These are phyloP conservation scores for Phytophthora litchii DNA, from an alignment of 352 stramenopile species.

Conservation along the genomic window DNA sequence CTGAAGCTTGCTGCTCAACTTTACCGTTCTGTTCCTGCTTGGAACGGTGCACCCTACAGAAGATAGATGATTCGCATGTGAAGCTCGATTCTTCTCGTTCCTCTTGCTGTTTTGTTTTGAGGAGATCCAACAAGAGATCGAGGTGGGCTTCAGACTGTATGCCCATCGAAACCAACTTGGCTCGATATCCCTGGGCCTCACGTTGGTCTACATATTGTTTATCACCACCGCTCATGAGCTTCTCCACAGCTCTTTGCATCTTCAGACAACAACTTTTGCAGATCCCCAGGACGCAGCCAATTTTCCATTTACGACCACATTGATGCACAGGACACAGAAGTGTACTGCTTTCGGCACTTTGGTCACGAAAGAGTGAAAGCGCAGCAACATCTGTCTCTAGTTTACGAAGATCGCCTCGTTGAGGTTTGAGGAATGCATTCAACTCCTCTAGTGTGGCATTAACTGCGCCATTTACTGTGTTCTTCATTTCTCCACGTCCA, in stretches of 20 bases:
- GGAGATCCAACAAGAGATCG: constrained; percentile 24
- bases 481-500: constrained; percentile 50
- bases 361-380: constrained; percentile 35
- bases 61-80: neutral
- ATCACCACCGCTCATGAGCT: constrained; percentile 14
- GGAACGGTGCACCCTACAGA: constrained; percentile 43
- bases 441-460: constrained; percentile 32
- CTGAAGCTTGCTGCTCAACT: neutral
- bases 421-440: constrained; percentile 47
- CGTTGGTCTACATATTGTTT: constrained; percentile 1
- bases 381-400: constrained; percentile 36
- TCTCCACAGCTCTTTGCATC: constrained; percentile 38
- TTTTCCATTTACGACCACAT: constrained; percentile 56
- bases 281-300: constrained; percentile 44
- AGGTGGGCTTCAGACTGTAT: constrained; percentile 21
- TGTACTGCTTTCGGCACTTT: neutral
- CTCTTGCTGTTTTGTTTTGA: constrained; percentile 11
- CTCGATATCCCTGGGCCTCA: constrained; percentile 15
- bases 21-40: constrained; percentile 11
- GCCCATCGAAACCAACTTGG: constrained; percentile 39
- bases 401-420: constrained; percentile 17
- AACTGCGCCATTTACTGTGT: neutral
- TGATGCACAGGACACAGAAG: constrained; percentile 39
- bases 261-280: constrained; percentile 61
- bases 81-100: neutral